Evolutionary conservation across 1,284 basidiomycete species (phyloP).

Genomic region (Trichosporon coremiiforme): DNA sequence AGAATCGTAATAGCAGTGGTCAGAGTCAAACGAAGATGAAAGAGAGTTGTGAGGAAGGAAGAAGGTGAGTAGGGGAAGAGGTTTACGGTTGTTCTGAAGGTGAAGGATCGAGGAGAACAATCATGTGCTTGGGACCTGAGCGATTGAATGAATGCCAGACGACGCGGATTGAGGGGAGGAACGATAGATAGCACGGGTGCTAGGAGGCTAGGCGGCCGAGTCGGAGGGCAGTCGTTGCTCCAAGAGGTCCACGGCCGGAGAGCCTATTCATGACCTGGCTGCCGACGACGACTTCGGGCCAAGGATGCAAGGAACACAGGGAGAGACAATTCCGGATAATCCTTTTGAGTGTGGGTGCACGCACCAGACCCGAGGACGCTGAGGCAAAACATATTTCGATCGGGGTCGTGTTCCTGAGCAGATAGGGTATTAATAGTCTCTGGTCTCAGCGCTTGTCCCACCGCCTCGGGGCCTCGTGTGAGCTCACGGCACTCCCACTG

Average conservation of each 20-base stretch:
- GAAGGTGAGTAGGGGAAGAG: background rate
- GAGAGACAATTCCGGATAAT: background rate
- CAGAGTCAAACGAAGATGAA: constrained; percentile 1
- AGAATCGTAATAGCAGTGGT: background rate
- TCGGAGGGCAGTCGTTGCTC: background rate
- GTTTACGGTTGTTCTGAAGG: background rate
- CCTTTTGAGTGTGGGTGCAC: background rate
- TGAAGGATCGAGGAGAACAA: background rate
- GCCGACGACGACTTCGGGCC: constrained; percentile 12
- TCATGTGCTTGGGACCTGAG: constrained; percentile 11
- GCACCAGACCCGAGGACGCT: background rate
- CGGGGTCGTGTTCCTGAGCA: background rate
- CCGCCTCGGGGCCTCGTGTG: background rate
- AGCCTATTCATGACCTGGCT: background rate
- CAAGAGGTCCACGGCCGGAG: background rate
- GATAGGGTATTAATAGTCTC: background rate
- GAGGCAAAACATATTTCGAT: constrained; percentile 18
- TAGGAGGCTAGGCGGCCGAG: constrained; percentile 3
- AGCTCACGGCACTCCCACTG: background rate
- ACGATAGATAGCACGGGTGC: background rate
- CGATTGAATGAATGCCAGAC: background rate
- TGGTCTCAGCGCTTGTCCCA: background rate
- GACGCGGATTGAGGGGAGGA: background rate
- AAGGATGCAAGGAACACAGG: constrained; percentile 5
- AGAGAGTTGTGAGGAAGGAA: constrained; percentile 11